Conservation (phyloP, 352 stramenopile genomes). For the Globisporangium takayamanum region DNA sequence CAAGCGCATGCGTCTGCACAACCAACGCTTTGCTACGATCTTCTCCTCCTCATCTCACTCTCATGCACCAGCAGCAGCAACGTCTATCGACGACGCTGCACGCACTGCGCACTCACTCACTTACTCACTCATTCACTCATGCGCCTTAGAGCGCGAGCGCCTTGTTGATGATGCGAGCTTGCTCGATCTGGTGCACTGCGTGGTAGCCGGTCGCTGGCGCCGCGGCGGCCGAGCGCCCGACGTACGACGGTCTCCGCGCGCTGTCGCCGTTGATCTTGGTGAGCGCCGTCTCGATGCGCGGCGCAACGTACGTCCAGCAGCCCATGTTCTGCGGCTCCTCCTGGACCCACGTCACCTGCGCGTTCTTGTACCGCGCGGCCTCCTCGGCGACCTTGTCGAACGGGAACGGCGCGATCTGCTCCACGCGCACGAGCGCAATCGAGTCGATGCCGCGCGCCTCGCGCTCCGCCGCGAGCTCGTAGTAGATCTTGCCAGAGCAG, state of each 20-base stretch:
- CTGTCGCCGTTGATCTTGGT: conserved; percentile 86
- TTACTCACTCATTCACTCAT: background rate
- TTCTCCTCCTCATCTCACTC: too few relatives aligned
- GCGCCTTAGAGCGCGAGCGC: conserved; percentile 46
- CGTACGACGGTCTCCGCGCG: conserved; percentile 87
- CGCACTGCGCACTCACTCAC: too few relatives aligned
- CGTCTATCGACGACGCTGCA: too few relatives aligned
- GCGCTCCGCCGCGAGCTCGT: conserved; percentile 91
- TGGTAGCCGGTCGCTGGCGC: conserved; percentile 95
- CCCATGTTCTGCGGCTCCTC: conserved; percentile 98
- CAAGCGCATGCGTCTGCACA: too few relatives aligned
- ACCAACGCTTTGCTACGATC: too few relatives aligned
- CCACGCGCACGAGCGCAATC: conserved; percentile 90
- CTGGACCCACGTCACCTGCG: conserved; percentile 93
- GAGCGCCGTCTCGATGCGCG: conserved; percentile 94
- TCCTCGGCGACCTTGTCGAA: conserved; percentile 94
- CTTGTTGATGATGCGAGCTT: conserved; percentile 89
- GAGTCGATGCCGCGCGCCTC: conserved; percentile 80
- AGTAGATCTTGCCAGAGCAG: conserved; percentile 97
- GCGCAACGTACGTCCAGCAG: conserved; percentile 90
- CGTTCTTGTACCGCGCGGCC: conserved; percentile 87
- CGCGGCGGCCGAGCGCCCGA: conserved; percentile 91
- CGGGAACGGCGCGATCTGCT: conserved; percentile 97
- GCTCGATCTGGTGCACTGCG: conserved; percentile 91
- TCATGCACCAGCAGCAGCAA: too few relatives aligned